Evolutionary conservation across 306 rosid species (phyloP).

Genomic region (Cicer bijugum): DNA sequence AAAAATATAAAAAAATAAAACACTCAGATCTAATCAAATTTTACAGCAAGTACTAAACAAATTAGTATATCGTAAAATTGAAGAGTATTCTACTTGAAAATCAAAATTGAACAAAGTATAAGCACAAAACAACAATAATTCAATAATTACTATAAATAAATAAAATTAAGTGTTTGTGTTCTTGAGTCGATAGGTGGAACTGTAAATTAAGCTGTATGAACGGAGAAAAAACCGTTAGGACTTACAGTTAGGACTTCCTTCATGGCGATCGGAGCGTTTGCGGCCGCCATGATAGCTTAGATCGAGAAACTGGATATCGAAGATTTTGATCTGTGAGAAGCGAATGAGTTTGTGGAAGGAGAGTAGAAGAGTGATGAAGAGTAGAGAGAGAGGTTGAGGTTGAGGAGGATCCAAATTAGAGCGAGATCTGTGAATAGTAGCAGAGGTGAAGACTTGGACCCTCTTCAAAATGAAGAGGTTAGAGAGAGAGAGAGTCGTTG

Average conservation of each 20-base stretch:
- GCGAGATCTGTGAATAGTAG: constrained; percentile 64
- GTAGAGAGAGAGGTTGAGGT: constrained; percentile 6
- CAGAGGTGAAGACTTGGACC: constrained; percentile 54
- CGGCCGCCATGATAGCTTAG: constrained; percentile 89
- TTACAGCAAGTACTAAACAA: constrained; percentile 7
- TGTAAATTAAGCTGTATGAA: constrained; percentile 41
- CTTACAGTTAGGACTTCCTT: constrained; percentile 88
- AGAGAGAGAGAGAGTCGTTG: constrained; percentile 37
- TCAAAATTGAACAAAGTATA: constrained; percentile 30
- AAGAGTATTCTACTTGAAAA: constrained; percentile 14
- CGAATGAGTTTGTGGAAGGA: constrained; percentile 37
- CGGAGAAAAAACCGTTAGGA: constrained; percentile 29
- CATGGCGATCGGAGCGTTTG: constrained; percentile 99
- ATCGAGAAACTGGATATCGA: constrained; percentile 53
- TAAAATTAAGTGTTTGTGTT: background rate
- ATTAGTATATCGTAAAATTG: constrained; percentile 25
- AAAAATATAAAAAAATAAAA: background rate
- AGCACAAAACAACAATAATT: background rate
- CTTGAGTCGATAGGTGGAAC: constrained; percentile 12
- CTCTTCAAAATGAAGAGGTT: constrained; percentile 44
- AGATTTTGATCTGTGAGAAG: constrained; percentile 57
- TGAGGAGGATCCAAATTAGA: constrained; percentile 55
- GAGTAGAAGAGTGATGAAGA: constrained; percentile 44
- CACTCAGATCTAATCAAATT: constrained; percentile 56
- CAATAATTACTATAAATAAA: background rate